Evolutionary conservation across 1,284 basidiomycete genomes (phyloP).

Genomic region (Pseudozyma flocculosa): DNA sequence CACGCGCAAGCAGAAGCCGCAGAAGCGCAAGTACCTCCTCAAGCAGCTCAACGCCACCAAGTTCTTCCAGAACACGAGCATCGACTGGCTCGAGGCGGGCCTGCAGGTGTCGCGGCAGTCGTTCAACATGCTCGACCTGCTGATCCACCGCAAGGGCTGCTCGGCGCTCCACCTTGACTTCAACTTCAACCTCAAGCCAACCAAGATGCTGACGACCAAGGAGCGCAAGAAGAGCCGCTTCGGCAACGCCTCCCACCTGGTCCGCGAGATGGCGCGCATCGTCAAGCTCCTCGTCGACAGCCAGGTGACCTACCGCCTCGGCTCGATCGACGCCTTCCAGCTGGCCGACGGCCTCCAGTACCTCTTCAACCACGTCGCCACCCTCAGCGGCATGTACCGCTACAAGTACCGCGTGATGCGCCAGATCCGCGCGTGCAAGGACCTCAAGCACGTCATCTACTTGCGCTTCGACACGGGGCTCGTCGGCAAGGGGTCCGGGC

Average conservation of each 20-base stretch:
- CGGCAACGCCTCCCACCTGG: constrained; percentile 97
- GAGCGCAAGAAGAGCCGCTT: constrained; percentile 99
- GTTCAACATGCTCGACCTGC: constrained; percentile 98
- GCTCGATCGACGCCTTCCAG: constrained; percentile 99
- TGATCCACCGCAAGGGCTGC: constrained; percentile 98
- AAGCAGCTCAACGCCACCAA: constrained; percentile 95
- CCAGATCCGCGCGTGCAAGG: constrained; percentile 99
- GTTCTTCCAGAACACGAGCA: constrained; percentile 96
- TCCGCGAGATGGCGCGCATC: constrained; percentile 93
- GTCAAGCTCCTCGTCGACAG: constrained; percentile 98
- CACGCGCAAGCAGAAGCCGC: constrained; percentile 85
- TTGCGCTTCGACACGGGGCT: constrained; percentile 99
- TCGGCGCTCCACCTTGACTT: constrained; percentile 93
- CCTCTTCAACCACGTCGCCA: constrained; percentile 95
- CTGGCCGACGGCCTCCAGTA: constrained; percentile 98
- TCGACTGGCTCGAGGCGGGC: constrained; percentile 99
- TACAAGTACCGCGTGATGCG: constrained; percentile 99
- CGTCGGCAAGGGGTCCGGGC: constrained; percentile 97
- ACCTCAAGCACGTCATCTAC: constrained; percentile 76
- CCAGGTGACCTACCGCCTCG: constrained; percentile 96
- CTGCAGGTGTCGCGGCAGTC: constrained; percentile 97
- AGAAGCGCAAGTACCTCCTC: constrained; percentile 97
- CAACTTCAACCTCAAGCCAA: constrained; percentile 94
- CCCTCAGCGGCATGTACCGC: constrained; percentile 97
- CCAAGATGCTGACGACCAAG: constrained; percentile 98